Base-by-base conservation (phyloP, 2,329 filamentous ascomycete species). In the Lomentospora prolificans region DNA sequence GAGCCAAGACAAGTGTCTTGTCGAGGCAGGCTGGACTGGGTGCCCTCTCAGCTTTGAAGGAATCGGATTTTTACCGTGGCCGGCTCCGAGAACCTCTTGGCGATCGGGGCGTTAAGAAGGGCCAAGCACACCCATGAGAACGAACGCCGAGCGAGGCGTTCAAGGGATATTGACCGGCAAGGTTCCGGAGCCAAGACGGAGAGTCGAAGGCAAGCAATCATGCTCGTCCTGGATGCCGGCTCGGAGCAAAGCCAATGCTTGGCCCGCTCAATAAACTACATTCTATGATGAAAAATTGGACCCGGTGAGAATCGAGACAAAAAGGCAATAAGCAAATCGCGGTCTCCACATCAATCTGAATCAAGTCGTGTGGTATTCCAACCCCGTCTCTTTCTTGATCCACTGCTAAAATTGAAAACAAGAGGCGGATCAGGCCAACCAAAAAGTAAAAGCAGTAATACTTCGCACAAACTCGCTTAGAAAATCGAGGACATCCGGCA, bases 71-170 rank as follows among this genome's bases (percentile, higher is more conserved):
- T 10, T 22, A 22, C 10, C 44, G 44, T 48, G 22, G 44, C 22
- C 44, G 44, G 44, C 17, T 22, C 44, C 44, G 44, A 48, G 14
- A 48, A 48, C 19, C 44, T 46, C 44, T 48, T 48, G 44, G 44
- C 44, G n/a, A 48, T 19, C 19, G 22, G 44, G 22, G 44, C 3
- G 22, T 17, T 10, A 22, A 19, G 22, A 10, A 48, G 22, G 24
- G 44, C 44, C 44, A 48, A 48, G 44, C n/a, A 10, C 44, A n/a
- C 17, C 22, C 12, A 22, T 5, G 44, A 48, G 12, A 19, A 48
- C 19, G 22, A n/a, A 17, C 12, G 6, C 44, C 22, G 44, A 3
- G 17, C 12, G 44, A 48, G 22, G 22, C 22, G 22, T 25, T 5
- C 17, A 17, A 48, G 22, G 7, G 17, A 17, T 10, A 22, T 48